Evolutionary conservation across 805 yeast species (phyloP), one percentile per base, ranked within the genome.

Genomic region (Kurtzmaniella fragi): DNA sequence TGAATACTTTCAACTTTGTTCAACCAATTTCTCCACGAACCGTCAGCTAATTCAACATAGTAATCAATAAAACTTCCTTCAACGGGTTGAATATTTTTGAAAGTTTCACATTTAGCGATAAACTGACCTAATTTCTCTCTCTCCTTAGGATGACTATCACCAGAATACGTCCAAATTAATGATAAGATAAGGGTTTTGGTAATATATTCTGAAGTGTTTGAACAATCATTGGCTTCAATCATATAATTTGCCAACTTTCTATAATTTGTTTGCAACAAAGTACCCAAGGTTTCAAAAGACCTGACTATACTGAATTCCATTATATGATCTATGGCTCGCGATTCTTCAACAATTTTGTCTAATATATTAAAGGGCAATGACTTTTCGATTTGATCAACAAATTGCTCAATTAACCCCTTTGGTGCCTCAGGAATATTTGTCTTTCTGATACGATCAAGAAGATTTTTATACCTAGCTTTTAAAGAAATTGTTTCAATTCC

Each of bases 161-260:
- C 91, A 0, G 78, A 67, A 49, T 79, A 75, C 0, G 87, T 65
- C 93, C 93, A 84, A 0, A 73, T 54, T 12, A 77, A 31, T 0
- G 80, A 49, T 13, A 70, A 46, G 9, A 70, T 37, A 1, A 64
- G 41, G 0, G 67, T 50, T 42, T 68, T 71, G 2, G 38, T 42
- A 10, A 63, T 54, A 47, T 53, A 75, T 0, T 31, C 34, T 0
- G 50, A 34, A 12, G 23, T 9, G 25, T 31, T 36, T 17, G 23
- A 16, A 12, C 12, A 11, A 7, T 23, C 12, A 17, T 4, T n/a
- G 20, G 9, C 16, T 31, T 31, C 13, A 33, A 4, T 12, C 16
- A 10, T 5, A 6, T 12, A 9, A 13, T 45, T 36, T 17, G 35
- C 37, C 14, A 42, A 47, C 3, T 13, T 20, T 10, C 55, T 35